Evolutionary conservation across 257 asterid genomes (phyloP), one percentile per base, ranked within the genome.

Genomic region (Parsonsia alboflavescens): DNA sequence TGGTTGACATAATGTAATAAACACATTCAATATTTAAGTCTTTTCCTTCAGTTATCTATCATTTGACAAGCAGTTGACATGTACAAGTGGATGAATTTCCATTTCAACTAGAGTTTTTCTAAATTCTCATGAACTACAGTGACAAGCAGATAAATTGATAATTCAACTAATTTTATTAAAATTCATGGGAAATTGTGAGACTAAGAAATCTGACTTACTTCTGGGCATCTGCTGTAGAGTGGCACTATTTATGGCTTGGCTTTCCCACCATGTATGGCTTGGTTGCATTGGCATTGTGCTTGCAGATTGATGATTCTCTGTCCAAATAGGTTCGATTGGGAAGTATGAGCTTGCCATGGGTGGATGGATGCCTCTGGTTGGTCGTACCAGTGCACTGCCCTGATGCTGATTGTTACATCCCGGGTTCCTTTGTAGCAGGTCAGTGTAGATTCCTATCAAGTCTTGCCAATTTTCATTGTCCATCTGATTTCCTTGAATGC

Each of bases 181-280:
- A 53, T 53, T 53, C 11, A 19, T 26, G 21, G 1, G 57, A 19
- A 16, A 5, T 19, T 16, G 22, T 6, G 59, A 21, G 10, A 17
- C 15, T 33, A 17, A 10, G 24, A 71, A 75, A 64, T 28, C 36
- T 49, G 28, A 82, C 96, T 88, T 76, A 92, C 97, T 78, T 41
- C 67, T 82, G 68, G 83, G 77, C 64, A 45, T 73, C 67, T 78
- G 80, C 63, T 50, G 88, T 71, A 74, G 81, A 85, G 69, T 78
- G 88, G 82, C 75, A 74, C 79, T 70, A 71, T 80, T 73, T 72
- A 26, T 68, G 7, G 75, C 80, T 41, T 75, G 70, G 59, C 72
- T 48, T 81, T 78, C 52, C 53, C 67, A 80, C 62, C 75, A 74
- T 67, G 57, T 26, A 45, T 58, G 83, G 70, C 59, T 70, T 78